Conservation (phyloP, 2,329 filamentous ascomycete species). For the Penicillium sp. region DNA sequence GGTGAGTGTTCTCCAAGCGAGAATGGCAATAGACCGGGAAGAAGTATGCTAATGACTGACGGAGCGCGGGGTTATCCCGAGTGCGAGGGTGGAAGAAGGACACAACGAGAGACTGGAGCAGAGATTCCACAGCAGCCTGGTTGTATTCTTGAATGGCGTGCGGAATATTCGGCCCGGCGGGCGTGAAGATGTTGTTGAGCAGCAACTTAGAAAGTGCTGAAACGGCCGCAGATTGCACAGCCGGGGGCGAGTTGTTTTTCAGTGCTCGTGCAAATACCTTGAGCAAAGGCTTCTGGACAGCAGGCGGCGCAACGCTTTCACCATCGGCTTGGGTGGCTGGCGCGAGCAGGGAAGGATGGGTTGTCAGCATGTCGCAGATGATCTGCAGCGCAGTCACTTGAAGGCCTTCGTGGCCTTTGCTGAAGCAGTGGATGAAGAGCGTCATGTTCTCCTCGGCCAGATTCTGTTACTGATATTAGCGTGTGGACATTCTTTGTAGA, state of each 20-base stretch:
- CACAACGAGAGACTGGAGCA: conserved; percentile 78
- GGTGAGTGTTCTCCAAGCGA: conserved; percentile 69
- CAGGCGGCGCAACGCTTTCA: conserved; percentile 46
- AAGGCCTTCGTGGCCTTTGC: conserved; percentile 80
- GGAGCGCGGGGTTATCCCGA: conserved; percentile 68
- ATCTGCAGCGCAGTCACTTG: conserved; percentile 89
- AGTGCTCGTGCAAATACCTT: conserved; percentile 83
- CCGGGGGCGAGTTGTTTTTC: conserved; percentile 61
- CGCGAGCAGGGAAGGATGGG: conserved; percentile 74
- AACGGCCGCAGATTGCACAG: conserved; percentile 75
- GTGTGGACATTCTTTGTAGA: conserved; percentile 1
- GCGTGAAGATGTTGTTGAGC: conserved; percentile 64
- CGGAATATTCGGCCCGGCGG: conserved; percentile 50
- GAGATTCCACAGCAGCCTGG: conserved; percentile 58
- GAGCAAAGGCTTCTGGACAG: conserved; percentile 58
- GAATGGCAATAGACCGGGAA: conserved; percentile 91
- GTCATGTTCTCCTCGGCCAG: conserved; percentile 87
- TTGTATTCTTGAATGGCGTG: conserved; percentile 39
- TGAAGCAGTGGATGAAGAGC: conserved; percentile 93
- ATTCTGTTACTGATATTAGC: conserved; percentile 45
- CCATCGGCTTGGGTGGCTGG: conserved; percentile 41
- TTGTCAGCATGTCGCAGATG: conserved; percentile 84
- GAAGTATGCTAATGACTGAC: conserved; percentile 88
- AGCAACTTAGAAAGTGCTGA: conserved; percentile 80
- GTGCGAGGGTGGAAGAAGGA: conserved; percentile 87